Evolutionary conservation across 257 asterid genomes (phyloP).

Genomic region (Echium plantagineum): DNA sequence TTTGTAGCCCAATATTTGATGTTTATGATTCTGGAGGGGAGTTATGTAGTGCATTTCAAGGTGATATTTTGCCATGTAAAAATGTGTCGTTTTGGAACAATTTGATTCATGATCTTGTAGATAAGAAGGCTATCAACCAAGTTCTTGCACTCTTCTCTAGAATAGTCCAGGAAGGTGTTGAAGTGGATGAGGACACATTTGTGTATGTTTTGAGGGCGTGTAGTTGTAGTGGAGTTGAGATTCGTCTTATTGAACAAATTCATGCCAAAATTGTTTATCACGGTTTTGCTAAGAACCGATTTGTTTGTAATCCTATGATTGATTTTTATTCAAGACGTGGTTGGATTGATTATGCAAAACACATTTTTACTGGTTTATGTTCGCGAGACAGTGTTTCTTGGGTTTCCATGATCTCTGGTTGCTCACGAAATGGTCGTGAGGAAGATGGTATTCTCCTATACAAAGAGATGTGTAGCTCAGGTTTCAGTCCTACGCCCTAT

Average conservation of each 20-base stretch:
- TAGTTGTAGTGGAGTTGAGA: slow-evolving; percentile 20
- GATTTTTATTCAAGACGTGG: slow-evolving; percentile 64
- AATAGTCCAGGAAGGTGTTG: slow-evolving; percentile 18
- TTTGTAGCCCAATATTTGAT: slow-evolving; percentile 16
- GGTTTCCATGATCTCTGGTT: slow-evolving; percentile 84
- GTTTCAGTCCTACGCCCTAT: slow-evolving; percentile 77
- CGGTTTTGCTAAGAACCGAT: slow-evolving; percentile 34
- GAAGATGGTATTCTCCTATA: slow-evolving; percentile 46
- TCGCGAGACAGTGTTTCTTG: slow-evolving; percentile 63
- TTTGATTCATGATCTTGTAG: slow-evolving; percentile 15
- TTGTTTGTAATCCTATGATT: slow-evolving; percentile 53
- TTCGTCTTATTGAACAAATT: slow-evolving; percentile 30
- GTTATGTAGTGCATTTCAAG: slow-evolving; percentile 18
- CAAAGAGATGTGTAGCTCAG: slow-evolving; percentile 54
- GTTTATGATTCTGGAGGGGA: slow-evolving; percentile 26
- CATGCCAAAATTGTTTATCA: slow-evolving; percentile 51
- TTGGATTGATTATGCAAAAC: slow-evolving; percentile 39
- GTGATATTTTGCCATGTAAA: slow-evolving; percentile 20
- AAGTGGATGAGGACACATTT: slow-evolving; percentile 30
- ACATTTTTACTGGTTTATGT: slow-evolving; percentile 35
- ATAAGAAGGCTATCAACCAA: slow-evolving; percentile 19
- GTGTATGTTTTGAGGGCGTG: slow-evolving; percentile 42
- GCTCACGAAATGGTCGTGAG: slow-evolving; percentile 41
- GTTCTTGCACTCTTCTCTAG: slow-evolving; percentile 26
- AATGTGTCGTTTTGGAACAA: slow-evolving; percentile 25